phyloP scores from a whole-genome alignment of 2,329 filamentous ascomycete genomes.

The Podosphaera xanthii region DNA sequence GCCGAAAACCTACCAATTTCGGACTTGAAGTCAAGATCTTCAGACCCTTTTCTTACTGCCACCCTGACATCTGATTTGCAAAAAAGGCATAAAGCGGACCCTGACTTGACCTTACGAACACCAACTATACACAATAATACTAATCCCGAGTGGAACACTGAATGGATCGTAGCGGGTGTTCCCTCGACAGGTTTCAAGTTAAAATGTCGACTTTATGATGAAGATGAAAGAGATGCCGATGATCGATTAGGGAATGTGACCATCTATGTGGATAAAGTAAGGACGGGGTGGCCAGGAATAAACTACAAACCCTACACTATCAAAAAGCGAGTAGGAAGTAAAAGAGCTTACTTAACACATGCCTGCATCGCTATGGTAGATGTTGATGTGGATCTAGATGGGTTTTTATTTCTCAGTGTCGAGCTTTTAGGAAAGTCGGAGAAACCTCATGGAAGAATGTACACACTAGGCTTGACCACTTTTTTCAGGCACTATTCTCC shows the following conservation, averaged over 20 bases:
- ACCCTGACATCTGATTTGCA: slow-evolving; percentile 46
- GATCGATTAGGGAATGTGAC: slow-evolving; percentile 77
- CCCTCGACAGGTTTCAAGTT: slow-evolving; percentile 60
- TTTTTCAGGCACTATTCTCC: slow-evolving; percentile 78
- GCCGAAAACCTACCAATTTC: slow-evolving; percentile 64
- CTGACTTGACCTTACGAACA: slow-evolving; percentile 50
- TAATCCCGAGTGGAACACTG: slow-evolving; percentile 59
- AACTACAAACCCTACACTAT: slow-evolving; percentile 41
- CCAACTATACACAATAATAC: slow-evolving; percentile 49
- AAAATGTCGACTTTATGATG: slow-evolving; percentile 74
- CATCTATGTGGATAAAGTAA: slow-evolving; percentile 35
- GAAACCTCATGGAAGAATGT: slow-evolving; percentile 43
- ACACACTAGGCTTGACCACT: slow-evolving; percentile 52
- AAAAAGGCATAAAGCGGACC: slow-evolving; percentile 67
- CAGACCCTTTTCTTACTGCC: slow-evolving; percentile 63
- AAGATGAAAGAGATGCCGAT: slow-evolving; percentile 68
- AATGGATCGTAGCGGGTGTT: slow-evolving; percentile 77
- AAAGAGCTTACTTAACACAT: slow-evolving; percentile 60
- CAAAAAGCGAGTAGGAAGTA: slow-evolving; percentile 69
- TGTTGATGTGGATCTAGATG: slow-evolving; percentile 41
- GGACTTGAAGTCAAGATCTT: slow-evolving; percentile 54
- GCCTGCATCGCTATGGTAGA: slow-evolving; percentile 40
- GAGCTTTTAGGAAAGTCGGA: slow-evolving; percentile 58
- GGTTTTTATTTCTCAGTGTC: slow-evolving; percentile 48
- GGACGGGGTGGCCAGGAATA: slow-evolving; percentile 45